A percentile compares a stretch with the other conserved stretches of the same genome.
These are phyloP conservation scores for Mucor mucedo DNA, from an alignment of 371 early-diverging fungal genomes.

Conservation along the genomic window DNA sequence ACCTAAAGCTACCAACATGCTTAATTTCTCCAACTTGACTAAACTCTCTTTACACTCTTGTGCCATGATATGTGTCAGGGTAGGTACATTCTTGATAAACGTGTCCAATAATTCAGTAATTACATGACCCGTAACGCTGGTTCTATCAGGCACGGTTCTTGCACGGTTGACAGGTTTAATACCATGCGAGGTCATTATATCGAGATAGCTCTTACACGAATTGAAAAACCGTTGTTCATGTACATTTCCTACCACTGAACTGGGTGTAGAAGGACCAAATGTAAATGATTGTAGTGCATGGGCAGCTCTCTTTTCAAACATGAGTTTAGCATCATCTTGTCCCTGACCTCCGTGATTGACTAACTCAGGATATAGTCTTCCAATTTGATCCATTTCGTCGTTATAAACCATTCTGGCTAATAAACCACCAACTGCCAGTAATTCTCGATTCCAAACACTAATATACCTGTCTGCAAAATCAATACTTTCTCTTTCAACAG, in stretches of 20 bases:
- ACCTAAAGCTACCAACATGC: conserved; percentile 45
- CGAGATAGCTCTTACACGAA: conserved; percentile 52
- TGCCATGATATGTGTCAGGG: conserved; percentile 54
- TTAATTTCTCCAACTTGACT: conserved; percentile 51
- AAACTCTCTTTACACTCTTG: conserved; percentile 64
- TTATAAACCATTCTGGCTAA: conserved; percentile 81
- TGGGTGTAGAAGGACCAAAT: conserved; percentile 78
- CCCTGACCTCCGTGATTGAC: conserved; percentile 34
- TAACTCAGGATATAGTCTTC: conserved; percentile 59
- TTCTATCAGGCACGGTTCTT: conserved; percentile 44
- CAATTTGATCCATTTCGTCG: conserved; percentile 72
- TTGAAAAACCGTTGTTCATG: conserved; percentile 63
- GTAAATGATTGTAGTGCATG: conserved; percentile 77
- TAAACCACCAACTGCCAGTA: conserved; percentile 76
- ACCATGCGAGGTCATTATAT: conserved; percentile 74
- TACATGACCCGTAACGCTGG: conserved; percentile 14
- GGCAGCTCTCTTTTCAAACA: conserved; percentile 70
- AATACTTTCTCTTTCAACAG: conserved; percentile 88
- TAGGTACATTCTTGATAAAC: conserved; percentile 72
- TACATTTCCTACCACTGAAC: conserved; percentile 64
- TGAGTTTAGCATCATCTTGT: conserved; percentile 39
- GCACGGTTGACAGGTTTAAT: conserved; percentile 56
- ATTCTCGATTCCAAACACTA: conserved; percentile 84
- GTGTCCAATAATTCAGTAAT: conserved; percentile 42
- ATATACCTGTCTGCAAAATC: conserved; percentile 91